Percentiles rank a stretch among this genome's conserved stretches.
Evolutionary conservation across 2,329 filamentous ascomycete species (phyloP).

Genomic region (Ascochyta pisi): DNA sequence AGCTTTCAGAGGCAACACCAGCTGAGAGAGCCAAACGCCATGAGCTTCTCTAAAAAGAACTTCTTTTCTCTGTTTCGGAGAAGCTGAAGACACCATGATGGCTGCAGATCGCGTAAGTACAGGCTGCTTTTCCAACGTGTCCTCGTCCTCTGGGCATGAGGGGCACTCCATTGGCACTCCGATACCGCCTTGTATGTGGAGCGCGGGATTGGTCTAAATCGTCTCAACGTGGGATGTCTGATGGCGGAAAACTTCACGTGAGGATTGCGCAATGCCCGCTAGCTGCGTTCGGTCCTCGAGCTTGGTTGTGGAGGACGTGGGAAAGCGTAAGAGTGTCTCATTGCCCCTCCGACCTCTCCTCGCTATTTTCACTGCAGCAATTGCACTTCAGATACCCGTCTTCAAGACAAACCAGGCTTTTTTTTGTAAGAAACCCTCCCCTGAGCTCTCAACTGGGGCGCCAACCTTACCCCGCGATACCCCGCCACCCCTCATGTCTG

Average conservation of each 20-base stretch:
- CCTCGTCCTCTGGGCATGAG: conserved; percentile 12
- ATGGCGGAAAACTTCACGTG: conserved; percentile 40
- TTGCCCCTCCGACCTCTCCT: conserved; percentile 21
- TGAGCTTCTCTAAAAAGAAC: not conserved
- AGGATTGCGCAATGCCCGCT: conserved; percentile 47
- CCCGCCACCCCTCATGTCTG: conserved; percentile 44
- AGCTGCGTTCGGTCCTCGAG: conserved; percentile 30
- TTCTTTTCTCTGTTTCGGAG: not conserved
- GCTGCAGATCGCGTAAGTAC: conserved; percentile 6
- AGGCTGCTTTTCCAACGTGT: conserved; percentile 4
- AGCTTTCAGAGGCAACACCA: too few relatives aligned
- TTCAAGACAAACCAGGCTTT: conserved; percentile 6
- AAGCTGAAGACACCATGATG: conserved; percentile 6
- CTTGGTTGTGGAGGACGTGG: conserved; percentile 26
- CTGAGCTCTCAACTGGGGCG: not conserved
- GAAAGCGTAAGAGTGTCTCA: conserved; percentile 31
- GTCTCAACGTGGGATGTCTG: conserved; percentile 20
- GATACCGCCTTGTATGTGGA: conserved; percentile 27
- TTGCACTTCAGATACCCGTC: conserved; percentile 20
- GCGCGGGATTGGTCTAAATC: conserved; percentile 29
- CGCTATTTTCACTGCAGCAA: conserved; percentile 9
- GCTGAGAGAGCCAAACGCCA: too few relatives aligned
- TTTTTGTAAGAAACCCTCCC: conserved; percentile 3
- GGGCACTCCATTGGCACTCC: conserved; percentile 24
- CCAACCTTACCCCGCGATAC: conserved; percentile 22